These are phyloP conservation scores for Myriosclerotinia curreyana DNA, from an alignment of 2,329 filamentous ascomycete genomes.

Conservation along the genomic window DNA sequence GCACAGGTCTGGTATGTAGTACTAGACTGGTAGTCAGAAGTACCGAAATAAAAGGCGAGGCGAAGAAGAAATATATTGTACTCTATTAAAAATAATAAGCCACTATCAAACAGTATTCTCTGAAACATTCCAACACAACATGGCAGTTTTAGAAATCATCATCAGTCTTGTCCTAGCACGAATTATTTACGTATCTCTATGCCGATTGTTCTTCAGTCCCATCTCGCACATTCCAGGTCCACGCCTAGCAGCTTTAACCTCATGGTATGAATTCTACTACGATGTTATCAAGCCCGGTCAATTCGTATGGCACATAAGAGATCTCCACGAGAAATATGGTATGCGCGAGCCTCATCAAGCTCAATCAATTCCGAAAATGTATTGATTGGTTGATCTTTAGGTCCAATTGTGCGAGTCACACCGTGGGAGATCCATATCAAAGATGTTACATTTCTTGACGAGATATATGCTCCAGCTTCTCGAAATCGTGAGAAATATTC, in stretches of 20 bases:
- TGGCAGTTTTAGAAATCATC: neutral
- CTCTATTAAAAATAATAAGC: neutral
- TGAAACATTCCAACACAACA: neutral
- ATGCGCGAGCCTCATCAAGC: neutral
- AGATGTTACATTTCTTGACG: conserved; percentile 1
- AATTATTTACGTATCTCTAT: conserved; percentile 17
- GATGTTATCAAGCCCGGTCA: conserved; percentile 43
- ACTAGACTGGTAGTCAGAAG: neutral
- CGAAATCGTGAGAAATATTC: conserved; percentile 3
- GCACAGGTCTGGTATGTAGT: neutral
- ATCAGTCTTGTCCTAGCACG: neutral
- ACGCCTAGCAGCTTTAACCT: conserved; percentile 36
- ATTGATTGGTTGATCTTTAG: neutral
- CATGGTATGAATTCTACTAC: conserved; percentile 41
- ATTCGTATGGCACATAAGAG: conserved; percentile 44
- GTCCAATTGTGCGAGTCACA: conserved; percentile 40
- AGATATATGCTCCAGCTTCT: neutral
- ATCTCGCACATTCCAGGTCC: conserved; percentile 38
- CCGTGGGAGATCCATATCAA: conserved; percentile 24
- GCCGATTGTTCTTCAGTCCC: conserved; percentile 40
- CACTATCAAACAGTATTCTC: neutral
- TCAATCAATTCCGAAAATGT: neutral
- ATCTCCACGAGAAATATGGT: conserved; percentile 44
- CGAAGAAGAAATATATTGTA: too few relatives aligned
- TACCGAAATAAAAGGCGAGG: neutral